phyloP scores from a whole-genome alignment of 305 asterid species.

The Fraxinus sp. region DNA sequence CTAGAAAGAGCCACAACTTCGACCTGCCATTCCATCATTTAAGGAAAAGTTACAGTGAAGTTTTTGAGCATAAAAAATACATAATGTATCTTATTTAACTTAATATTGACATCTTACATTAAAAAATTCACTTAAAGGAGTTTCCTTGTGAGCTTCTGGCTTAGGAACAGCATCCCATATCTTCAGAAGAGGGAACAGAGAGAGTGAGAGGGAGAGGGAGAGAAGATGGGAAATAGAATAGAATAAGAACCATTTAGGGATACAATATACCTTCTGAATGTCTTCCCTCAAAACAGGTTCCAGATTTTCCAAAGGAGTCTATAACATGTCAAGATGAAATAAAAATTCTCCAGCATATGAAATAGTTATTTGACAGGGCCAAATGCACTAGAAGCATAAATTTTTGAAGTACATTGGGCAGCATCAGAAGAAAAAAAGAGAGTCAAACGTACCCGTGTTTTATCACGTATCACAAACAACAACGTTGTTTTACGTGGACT shows the following conservation, averaged over 20 bases:
- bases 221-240: constrained; percentile 19
- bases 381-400: constrained; percentile 17
- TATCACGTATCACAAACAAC: constrained; percentile 94
- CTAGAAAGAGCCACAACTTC: constrained; percentile 88
- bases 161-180: constrained; percentile 16
- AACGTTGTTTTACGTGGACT: constrained; percentile 94
- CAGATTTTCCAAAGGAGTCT: constrained; percentile 98
- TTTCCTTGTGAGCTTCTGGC: constrained; percentile 14
- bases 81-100: constrained; percentile 19
- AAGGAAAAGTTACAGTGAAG: constrained; percentile 6
- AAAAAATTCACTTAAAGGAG: constrained; percentile 6
- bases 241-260: constrained; percentile 3
- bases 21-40: constrained; percentile 52
- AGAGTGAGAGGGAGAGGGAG: constrained; percentile 24
- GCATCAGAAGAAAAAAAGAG: constrained; percentile 21
- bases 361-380: not conserved
- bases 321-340: constrained; percentile 20
- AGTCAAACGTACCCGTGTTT: constrained; percentile 66
- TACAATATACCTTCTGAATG: constrained; percentile 73
- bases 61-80: not conserved
- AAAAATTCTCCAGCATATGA: constrained; percentile 8
- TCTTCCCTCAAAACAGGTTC: constrained; percentile 98
- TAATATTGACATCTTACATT: not conserved
- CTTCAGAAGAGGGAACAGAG: constrained; percentile 37
- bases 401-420: not conserved